These are phyloP conservation scores for Tubosaeta sp. DNA, from an alignment of 768 basidiomycete species.

Conservation along the genomic window DNA sequence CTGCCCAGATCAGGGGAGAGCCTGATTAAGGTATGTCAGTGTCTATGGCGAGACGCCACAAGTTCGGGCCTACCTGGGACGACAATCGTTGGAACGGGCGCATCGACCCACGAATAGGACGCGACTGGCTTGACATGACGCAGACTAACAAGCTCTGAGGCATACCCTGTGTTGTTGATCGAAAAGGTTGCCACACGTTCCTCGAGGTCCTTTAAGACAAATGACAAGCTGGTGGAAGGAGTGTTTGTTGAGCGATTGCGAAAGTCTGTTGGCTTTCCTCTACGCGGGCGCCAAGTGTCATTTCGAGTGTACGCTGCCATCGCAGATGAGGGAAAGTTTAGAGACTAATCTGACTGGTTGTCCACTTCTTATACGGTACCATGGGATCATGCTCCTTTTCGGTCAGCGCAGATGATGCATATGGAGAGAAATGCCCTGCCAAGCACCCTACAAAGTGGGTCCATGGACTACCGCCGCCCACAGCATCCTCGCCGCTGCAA, in stretches of 20 bases:
- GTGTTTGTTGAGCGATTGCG: background rate
- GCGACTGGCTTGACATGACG: conserved; percentile 40
- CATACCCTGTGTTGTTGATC: background rate
- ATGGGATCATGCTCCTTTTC: background rate
- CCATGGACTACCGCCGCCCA: no score
- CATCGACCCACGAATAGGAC: conserved; percentile 53
- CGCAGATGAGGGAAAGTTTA: background rate
- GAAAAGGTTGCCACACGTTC: conserved; percentile 16
- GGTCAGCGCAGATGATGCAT: background rate
- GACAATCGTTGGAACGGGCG: conserved; percentile 43
- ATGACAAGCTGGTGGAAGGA: background rate
- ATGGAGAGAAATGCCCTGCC: background rate
- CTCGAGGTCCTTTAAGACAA: conserved; percentile 21
- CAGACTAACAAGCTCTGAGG: conserved; percentile 29
- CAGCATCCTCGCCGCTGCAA: background rate
- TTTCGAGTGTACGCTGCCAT: conserved; percentile 17
- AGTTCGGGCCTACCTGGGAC: conserved; percentile 41
- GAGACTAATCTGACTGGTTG: background rate
- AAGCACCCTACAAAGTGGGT: background rate
- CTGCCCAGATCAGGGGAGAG: conserved; percentile 55
- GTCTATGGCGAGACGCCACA: background rate
- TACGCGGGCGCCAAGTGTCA: conserved; percentile 7
- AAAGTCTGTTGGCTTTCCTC: conserved; percentile 11
- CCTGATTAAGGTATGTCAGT: conserved; percentile 33
- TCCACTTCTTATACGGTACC: background rate